Evolutionary conservation across 164 flowering plant species (phyloP).

Genomic region (Euptelea pleiosperma): DNA sequence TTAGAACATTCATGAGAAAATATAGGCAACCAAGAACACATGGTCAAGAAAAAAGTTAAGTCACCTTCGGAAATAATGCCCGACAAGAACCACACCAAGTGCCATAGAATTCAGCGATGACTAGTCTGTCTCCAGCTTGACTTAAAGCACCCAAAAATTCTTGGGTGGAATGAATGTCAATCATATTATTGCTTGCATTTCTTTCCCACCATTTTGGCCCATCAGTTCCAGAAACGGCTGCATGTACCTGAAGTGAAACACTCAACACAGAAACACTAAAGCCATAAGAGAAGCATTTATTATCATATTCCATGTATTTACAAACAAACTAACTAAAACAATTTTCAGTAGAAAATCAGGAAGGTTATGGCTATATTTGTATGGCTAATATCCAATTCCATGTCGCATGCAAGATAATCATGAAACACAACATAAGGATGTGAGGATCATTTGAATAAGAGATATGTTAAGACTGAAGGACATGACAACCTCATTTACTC

Average conservation of each 20-base stretch:
- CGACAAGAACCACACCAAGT: slow-evolving; percentile 99
- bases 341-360: not conserved
- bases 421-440: not conserved
- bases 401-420: not conserved
- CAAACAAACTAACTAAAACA: not conserved
- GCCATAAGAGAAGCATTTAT: not conserved
- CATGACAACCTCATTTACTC: no score
- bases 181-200: slow-evolving; percentile 81
- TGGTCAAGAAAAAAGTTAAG: not conserved
- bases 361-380: not conserved
- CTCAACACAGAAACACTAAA: slow-evolving; percentile 13
- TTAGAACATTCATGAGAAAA: not conserved
- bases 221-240: slow-evolving; percentile 62
- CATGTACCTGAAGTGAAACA: slow-evolving; percentile 51
- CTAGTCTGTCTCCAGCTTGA: slow-evolving; percentile 87
- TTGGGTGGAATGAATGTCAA: slow-evolving; percentile 90
- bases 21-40: not conserved
- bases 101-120: slow-evolving; percentile 94
- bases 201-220: slow-evolving; percentile 99
- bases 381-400: not conserved
- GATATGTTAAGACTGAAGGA: no score
- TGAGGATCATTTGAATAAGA: no score
- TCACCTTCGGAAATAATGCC: slow-evolving; percentile 93
- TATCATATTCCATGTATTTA: not conserved
- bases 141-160: slow-evolving; percentile 80